These are phyloP conservation scores for Citrullus colocynthis DNA, from an alignment of 306 rosid species.

Conservation along the genomic window DNA sequence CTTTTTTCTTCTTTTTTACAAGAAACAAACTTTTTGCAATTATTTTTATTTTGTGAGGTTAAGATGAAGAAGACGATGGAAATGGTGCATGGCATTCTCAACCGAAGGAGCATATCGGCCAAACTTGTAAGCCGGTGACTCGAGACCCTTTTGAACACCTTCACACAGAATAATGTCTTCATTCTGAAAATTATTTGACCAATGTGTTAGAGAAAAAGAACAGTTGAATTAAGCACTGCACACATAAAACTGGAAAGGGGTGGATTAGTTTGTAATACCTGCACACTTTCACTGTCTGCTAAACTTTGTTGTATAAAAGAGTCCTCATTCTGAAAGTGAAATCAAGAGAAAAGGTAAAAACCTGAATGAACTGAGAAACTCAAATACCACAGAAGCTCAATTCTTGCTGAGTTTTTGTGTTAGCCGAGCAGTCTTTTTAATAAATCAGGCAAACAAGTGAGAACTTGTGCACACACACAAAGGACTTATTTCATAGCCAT, in stretches of 20 bases:
- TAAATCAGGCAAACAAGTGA: background rate
- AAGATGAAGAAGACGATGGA: conserved; percentile 51
- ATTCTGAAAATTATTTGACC: conserved; percentile 23
- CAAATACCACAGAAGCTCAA: background rate
- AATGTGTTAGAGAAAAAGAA: background rate
- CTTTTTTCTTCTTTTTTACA: too few species aligned
- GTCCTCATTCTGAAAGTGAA: conserved; percentile 34
- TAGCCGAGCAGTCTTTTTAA: background rate
- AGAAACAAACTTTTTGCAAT: too few species aligned
- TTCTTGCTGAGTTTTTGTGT: background rate
- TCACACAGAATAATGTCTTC: conserved; percentile 70
- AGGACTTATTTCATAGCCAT: background rate
- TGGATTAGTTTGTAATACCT: conserved; percentile 31
- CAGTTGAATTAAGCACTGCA: background rate
- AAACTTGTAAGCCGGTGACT: conserved; percentile 53
- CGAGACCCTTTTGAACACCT: conserved; percentile 79
- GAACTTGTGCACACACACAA: background rate
- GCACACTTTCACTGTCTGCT: conserved; percentile 70
- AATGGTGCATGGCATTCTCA: conserved; percentile 92
- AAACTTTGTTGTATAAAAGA: conserved; percentile 56
- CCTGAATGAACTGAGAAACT: background rate
- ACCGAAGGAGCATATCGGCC: conserved; percentile 78
- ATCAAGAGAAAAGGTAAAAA: background rate
- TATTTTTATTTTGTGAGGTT: conserved; percentile 21
- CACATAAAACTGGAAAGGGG: background rate